Base-by-base conservation (phyloP, 2,329 filamentous ascomycete species). In the Neofusicoccum cordaticola region DNA sequence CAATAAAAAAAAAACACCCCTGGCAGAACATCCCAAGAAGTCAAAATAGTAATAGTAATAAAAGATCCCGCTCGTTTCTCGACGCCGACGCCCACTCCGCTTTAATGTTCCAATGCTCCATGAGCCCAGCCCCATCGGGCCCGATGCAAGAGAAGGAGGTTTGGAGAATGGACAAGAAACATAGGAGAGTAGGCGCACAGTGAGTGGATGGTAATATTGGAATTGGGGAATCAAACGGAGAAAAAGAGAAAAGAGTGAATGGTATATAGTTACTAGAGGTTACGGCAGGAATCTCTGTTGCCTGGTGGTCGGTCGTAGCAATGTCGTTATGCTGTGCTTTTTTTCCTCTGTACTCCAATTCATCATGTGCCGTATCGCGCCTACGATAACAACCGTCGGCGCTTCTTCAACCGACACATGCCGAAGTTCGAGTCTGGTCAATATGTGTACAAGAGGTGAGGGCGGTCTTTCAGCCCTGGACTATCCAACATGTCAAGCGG, bases 91-190 rank as follows among this genome's bases (percentile, higher is more conserved):
- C 58, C 58, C 56, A 62, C 58, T 62, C 58, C 58, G 35, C 44
- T 62, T 47, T 60, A 47, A 60, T 60, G 47, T 50, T 62, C 58
- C 58, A 51, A 62, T 62, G 58, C 58, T 62, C 58, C 58, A 51
- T 62, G 45, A 47, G 56, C 56, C 56, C 56, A 37, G 42, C 45
- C 45, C 11, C 37, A 27, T 31, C 9, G 22, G 44, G 45, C 58
- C 19, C 56, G 31, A 60, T 60, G 56, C 56, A 45, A 60, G 56
- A 60, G 56, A 60, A 62, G 58, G 47, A 51, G 47, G 58, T 50
- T 51, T 42, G 45, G 58, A 51, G 47, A 15, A 50, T 62, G 58
- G 58, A 62, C 31, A 37, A 19, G 6, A 37, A 39, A 62, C 58
- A 62, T 51, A 62, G 34, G 58, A 62, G 58, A 62, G 58, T 48